phyloP scores from a whole-genome alignment of 139 green algal genomes.

The Axilococcus clingmanii region DNA sequence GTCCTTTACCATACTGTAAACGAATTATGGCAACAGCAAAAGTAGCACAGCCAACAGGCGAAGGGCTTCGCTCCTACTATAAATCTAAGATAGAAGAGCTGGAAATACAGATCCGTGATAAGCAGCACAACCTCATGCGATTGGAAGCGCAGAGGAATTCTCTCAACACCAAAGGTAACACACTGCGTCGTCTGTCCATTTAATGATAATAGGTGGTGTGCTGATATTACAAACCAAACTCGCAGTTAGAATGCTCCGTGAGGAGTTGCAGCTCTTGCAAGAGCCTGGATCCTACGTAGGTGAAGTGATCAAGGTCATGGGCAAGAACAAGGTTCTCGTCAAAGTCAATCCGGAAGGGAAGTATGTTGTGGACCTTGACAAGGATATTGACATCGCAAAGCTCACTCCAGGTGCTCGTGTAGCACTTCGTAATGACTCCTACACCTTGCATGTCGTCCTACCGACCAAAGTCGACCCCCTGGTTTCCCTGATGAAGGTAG shows the following conservation, averaged over 20 bases:
- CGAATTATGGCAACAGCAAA: not conserved
- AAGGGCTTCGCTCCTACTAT: constrained; percentile 67
- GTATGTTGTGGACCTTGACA: constrained; percentile 97
- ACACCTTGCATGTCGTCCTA: constrained; percentile 91
- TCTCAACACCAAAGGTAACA: constrained; percentile 87
- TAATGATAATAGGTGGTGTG: not conserved
- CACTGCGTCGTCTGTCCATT: not conserved
- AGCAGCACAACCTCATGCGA: constrained; percentile 86
- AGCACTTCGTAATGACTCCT: constrained; percentile 95
- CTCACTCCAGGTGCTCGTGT: constrained; percentile 76
- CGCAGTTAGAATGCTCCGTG: constrained; percentile 87
- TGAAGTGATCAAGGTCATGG: constrained; percentile 99
- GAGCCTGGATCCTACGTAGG: constrained; percentile 98
- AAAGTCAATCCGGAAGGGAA: constrained; percentile 99
- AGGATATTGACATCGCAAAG: constrained; percentile 75
- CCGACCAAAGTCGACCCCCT: constrained; percentile 88
- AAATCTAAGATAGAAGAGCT: constrained; percentile 88
- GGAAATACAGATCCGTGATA: constrained; percentile 83
- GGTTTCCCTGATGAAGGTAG: constrained; percentile 97
- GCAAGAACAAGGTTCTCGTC: constrained; percentile 98
- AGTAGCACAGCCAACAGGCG: constrained; percentile 1
- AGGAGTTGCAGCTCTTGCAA: constrained; percentile 97
- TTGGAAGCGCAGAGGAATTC: constrained; percentile 97
- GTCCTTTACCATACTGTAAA: too few relatives aligned
- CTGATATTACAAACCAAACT: not conserved